A percentile compares a stretch with the other conserved stretches of the same genome.
Conservation (phyloP, 139 green algal genomes). For the Haematococcus lacustris region DNA sequence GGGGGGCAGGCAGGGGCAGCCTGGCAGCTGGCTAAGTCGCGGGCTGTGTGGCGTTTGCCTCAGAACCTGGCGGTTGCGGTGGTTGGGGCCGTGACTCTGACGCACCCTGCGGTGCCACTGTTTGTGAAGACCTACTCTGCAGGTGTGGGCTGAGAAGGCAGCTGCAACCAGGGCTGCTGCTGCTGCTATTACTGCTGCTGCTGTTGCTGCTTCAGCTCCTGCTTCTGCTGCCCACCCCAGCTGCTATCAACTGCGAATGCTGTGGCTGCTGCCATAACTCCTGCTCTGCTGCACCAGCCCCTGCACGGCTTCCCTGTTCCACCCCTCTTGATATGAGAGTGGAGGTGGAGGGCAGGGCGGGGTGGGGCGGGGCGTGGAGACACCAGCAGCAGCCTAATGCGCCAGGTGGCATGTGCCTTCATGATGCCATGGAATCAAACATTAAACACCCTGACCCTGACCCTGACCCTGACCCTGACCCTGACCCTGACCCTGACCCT, state of each 20-base stretch:
- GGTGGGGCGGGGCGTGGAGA: neutral
- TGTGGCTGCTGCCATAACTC: neutral
- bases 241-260: neutral
- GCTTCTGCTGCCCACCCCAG: too few species aligned
- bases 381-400: neutral
- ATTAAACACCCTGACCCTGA: too few species aligned
- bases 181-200: neutral
- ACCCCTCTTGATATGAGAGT: too few species aligned
- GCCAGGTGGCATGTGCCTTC: neutral
- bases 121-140: slow-evolving; percentile 25
- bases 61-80: slow-evolving; percentile 10
- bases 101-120: slow-evolving; percentile 4
- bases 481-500: too few species aligned
- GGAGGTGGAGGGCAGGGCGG: too few species aligned
- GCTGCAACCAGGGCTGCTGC: neutral
- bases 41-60: too few species aligned
- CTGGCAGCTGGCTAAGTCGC: too few species aligned
- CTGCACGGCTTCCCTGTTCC: neutral
- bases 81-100: slow-evolving; percentile 5
- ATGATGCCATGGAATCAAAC: neutral
- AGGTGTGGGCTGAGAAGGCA: neutral
- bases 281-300: neutral
- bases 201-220: neutral
- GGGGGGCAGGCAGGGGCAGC: too few species aligned
- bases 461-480: too few species aligned